Conservation (phyloP, 495 filamentous ascomycete genomes). For the Podospora sp. region DNA sequence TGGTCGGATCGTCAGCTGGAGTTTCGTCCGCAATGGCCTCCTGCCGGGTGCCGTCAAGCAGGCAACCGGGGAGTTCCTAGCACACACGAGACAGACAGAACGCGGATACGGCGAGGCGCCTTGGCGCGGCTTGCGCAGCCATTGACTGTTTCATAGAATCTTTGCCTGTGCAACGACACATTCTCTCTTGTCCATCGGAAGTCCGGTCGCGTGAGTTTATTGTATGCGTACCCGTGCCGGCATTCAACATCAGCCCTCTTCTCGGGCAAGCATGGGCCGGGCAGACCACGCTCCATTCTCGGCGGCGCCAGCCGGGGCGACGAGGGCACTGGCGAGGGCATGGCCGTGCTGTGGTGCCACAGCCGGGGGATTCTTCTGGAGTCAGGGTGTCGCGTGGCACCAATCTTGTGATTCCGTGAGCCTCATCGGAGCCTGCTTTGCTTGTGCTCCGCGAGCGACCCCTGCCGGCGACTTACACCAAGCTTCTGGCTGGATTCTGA, state of each 20-base stretch:
- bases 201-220: constrained; percentile 24
- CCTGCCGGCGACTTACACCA: no score
- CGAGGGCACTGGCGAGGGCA: constrained; percentile 7
- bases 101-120: constrained; percentile 19
- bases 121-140: constrained; percentile 16
- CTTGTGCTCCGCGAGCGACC: neutral
- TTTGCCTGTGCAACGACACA: constrained; percentile 19
- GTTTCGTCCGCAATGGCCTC: neutral
- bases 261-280: constrained; percentile 8
- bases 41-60: constrained; percentile 16
- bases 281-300: constrained; percentile 1
- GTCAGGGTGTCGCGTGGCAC: constrained; percentile 18
- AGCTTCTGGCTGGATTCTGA: no score
- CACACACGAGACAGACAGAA: constrained; percentile 22
- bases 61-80: constrained; percentile 15
- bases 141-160: constrained; percentile 12
- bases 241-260: neutral
- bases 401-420: constrained; percentile 23
- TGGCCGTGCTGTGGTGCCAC: constrained; percentile 12
- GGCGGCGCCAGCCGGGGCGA: neutral
- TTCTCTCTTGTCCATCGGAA: constrained; percentile 24
- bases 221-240: neutral
- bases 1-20: neutral
- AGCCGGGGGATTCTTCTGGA: constrained; percentile 13
- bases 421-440: constrained; percentile 17